These are phyloP conservation scores for Houttuynia cordata DNA, from an alignment of 164 flowering plant species.

Conservation along the genomic window DNA sequence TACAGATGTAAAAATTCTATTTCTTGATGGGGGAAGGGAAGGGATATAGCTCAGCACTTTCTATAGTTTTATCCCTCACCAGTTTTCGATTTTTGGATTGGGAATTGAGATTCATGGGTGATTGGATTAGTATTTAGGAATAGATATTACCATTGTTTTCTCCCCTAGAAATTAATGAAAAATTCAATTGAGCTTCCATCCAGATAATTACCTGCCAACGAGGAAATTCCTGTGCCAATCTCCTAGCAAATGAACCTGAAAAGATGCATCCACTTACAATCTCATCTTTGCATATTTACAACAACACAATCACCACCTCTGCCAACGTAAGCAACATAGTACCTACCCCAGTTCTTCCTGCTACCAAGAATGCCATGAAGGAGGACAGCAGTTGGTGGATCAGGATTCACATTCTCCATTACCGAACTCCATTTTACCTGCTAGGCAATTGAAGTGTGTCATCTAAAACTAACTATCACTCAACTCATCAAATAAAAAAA, in stretches of 20 bases:
- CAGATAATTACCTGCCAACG: conserved; percentile 69
- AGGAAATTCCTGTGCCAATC: conserved; percentile 83
- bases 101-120: too few relatives aligned
- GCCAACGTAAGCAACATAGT: neutral
- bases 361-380: conserved; percentile 93
- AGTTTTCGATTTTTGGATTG: too few relatives aligned
- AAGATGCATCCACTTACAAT: neutral
- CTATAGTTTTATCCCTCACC: too few relatives aligned
- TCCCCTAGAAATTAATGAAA: too few relatives aligned
- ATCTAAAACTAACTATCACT: neutral
- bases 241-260: conserved; percentile 82
- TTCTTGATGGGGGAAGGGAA: too few relatives aligned
- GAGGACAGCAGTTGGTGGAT: conserved; percentile 90
- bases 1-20: too few relatives aligned
- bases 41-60: too few relatives aligned
- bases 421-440: conserved; percentile 81
- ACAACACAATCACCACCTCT: neutral
- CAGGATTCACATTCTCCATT: conserved; percentile 39
- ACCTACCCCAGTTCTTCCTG: conserved; percentile 95
- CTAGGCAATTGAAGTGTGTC: neutral
- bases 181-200: neutral
- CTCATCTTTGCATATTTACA: neutral
- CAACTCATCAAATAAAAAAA: neutral
- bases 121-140: too few relatives aligned
- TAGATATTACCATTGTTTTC: too few relatives aligned